Conservation (phyloP, 257 asterid species). For the Buddleja alternifolia region DNA sequence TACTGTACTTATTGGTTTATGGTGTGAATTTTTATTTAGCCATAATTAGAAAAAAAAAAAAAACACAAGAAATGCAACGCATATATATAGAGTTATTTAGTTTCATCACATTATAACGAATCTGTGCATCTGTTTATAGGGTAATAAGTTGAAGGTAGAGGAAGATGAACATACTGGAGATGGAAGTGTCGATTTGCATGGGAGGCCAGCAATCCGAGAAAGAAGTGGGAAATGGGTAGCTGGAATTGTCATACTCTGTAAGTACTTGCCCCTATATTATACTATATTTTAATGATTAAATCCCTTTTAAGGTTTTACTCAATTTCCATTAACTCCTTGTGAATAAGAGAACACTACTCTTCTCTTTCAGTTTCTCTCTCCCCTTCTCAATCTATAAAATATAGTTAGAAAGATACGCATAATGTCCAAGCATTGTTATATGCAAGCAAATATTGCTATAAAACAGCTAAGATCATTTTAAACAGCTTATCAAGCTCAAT, state of each 20-base stretch:
- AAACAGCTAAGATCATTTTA: neutral
- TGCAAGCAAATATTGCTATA: conserved; percentile 16
- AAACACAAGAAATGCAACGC: neutral
- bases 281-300: no score
- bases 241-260: conserved; percentile 70
- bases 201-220: conserved; percentile 61
- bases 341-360: no score
- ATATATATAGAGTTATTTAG: neutral
- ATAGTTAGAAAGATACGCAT: neutral
- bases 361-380: no score
- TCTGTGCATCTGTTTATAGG: conserved; percentile 27
- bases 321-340: conserved; percentile 19
- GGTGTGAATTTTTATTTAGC: neutral
- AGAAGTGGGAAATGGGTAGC: conserved; percentile 75
- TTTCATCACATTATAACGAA: neutral
- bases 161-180: conserved; percentile 57
- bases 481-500: neutral
- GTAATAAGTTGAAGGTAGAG: conserved; percentile 40
- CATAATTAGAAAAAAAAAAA: neutral
- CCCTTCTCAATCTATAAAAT: no score
- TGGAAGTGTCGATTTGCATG: conserved; percentile 80
- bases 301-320: neutral
- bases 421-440: conserved; percentile 26
- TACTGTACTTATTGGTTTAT: no score
- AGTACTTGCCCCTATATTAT: conserved; percentile 33